phyloP scores from a whole-genome alignment of 192 early-diverging fungal species.

The Backusella tuberculispora region DNA sequence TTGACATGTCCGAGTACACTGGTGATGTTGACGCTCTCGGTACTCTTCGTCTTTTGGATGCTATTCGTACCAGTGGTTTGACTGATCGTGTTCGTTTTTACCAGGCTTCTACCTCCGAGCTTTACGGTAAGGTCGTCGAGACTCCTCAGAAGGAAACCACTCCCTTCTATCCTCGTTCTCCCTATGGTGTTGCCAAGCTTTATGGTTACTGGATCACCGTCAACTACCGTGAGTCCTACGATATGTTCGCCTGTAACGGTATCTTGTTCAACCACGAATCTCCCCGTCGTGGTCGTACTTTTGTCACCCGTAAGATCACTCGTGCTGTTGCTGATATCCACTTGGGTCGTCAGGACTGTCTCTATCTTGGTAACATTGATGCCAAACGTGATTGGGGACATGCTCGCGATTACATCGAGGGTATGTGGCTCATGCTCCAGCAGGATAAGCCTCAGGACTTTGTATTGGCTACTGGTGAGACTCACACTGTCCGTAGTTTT shows the following conservation, averaged over 20 bases:
- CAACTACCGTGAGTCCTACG: conserved; percentile 81
- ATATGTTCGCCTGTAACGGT: conserved; percentile 80
- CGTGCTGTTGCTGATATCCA: conserved; percentile 76
- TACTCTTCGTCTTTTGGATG: conserved; percentile 77
- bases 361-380: conserved; percentile 78
- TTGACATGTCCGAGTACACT: conserved; percentile 81
- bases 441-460: conserved; percentile 74
- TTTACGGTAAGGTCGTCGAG: conserved; percentile 78
- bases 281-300: conserved; percentile 74
- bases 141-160: conserved; percentile 82
- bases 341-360: conserved; percentile 65
- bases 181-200: conserved; percentile 84
- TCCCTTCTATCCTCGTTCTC: conserved; percentile 81
- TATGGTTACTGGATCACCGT: conserved; percentile 84
- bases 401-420: conserved; percentile 76
- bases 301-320: conserved; percentile 81
- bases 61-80: conserved; percentile 76
- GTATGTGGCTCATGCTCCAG: conserved; percentile 85
- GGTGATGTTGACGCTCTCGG: conserved; percentile 80
- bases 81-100: conserved; percentile 63
- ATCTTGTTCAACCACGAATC: conserved; percentile 82
- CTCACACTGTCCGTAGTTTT: conserved; percentile 78
- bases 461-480: conserved; percentile 80
- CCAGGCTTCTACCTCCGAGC: conserved; percentile 74
- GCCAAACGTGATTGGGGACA: conserved; percentile 86